Percentiles rank a stretch among this genome's conserved stretches.
Evolutionary conservation across 2,329 filamentous ascomycete genomes (phyloP).

Genomic region (Stromatinia cepivora): DNA sequence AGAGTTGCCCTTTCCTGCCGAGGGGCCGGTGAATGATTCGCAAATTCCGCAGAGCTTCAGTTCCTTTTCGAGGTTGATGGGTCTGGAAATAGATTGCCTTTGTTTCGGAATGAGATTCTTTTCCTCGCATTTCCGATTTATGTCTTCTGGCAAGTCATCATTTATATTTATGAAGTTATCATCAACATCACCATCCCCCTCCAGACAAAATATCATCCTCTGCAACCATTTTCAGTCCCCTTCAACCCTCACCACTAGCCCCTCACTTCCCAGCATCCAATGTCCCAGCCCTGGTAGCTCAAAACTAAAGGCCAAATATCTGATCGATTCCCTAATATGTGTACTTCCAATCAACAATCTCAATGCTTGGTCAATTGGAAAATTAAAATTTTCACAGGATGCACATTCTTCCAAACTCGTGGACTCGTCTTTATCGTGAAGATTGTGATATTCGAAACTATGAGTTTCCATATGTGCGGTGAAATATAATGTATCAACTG

Average conservation of each 20-base stretch:
- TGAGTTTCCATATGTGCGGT: not conserved
- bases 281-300: not conserved
- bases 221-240: not conserved
- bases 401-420: fast-evolving
- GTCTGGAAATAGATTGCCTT: not conserved
- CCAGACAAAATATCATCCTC: not conserved
- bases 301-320: not conserved
- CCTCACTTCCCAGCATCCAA: fast-evolving
- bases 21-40: not conserved
- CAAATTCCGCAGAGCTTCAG: not conserved
- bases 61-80: not conserved
- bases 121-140: not conserved
- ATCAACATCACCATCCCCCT: not conserved
- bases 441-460: not conserved
- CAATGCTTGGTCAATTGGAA: not conserved
- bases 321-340: not conserved
- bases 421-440: not conserved
- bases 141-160: not conserved
- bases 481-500: not conserved
- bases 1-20: not conserved
- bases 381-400: not conserved
- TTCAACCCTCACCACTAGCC: fast-evolving
- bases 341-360: not conserved
- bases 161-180: not conserved
- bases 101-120: fast-evolving